Conservation (phyloP, 257 asterid genomes). For the Nyctanthes arbortristis region DNA sequence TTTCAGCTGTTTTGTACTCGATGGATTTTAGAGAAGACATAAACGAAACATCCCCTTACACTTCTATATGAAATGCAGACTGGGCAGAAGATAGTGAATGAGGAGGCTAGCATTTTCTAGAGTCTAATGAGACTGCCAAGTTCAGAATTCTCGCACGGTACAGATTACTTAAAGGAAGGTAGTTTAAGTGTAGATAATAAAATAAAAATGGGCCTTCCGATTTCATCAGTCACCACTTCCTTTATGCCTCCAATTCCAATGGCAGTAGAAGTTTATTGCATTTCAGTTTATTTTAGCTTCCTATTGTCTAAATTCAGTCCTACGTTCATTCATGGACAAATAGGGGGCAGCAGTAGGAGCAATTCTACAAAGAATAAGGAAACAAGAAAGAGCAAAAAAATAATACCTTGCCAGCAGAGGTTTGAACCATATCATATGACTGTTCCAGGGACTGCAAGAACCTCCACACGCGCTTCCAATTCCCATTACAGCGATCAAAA, state of each 20-base stretch:
- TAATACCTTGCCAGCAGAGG: constrained; percentile 82
- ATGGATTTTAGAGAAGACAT: neutral
- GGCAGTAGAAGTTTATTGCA: neutral
- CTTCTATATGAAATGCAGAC: neutral
- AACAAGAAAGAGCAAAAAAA: constrained; percentile 25
- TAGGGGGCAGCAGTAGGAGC: neutral
- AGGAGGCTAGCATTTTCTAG: neutral
- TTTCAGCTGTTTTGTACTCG: neutral
- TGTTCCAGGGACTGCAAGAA: constrained; percentile 77
- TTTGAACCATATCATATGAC: constrained; percentile 66
- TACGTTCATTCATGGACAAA: neutral
- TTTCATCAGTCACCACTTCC: neutral
- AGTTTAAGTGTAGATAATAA: neutral
- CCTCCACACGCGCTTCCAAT: constrained; percentile 73
- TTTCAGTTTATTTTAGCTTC: constrained; percentile 5
- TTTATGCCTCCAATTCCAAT: neutral
- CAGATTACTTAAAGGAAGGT: constrained; percentile 1
- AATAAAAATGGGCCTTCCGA: neutral
- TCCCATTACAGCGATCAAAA: constrained; percentile 54
- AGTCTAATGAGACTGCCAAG: neutral
- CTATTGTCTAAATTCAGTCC: constrained; percentile 2
- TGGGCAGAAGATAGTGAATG: neutral
- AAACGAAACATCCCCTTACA: neutral
- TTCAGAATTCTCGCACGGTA: neutral
- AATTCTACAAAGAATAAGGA: neutral